Conservation (phyloP, 371 early-diverging fungal species). For the Rozella allomycis region DNA sequence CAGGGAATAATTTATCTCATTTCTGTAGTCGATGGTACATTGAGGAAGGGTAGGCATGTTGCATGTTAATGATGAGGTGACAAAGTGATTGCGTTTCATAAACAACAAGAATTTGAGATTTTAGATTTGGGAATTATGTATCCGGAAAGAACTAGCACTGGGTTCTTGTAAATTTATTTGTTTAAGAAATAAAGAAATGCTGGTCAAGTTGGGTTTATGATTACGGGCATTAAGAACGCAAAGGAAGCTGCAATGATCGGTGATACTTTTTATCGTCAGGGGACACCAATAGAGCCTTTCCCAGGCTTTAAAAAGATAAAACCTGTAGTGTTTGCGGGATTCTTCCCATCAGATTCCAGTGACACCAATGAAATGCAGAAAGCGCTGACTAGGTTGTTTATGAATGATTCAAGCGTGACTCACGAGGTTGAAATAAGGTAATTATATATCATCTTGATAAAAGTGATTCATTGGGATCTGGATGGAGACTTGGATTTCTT, state of each 20-base stretch:
- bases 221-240: slow-evolving; percentile 74
- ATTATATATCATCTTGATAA: not conserved
- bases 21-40: slow-evolving; percentile 57
- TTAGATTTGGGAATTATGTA: slow-evolving; percentile 85
- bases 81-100: slow-evolving; percentile 49
- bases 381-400: slow-evolving; percentile 65
- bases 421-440: slow-evolving; percentile 66
- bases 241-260: slow-evolving; percentile 88
- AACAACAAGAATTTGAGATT: slow-evolving; percentile 58
- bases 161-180: slow-evolving; percentile 24
- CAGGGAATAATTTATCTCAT: slow-evolving; percentile 83
- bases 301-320: slow-evolving; percentile 84
- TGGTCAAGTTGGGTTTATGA: slow-evolving; percentile 88
- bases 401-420: slow-evolving; percentile 81
- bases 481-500: slow-evolving; percentile 86
- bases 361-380: slow-evolving; percentile 72
- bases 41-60: slow-evolving; percentile 37
- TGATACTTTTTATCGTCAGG: slow-evolving; percentile 60
- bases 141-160: slow-evolving; percentile 55
- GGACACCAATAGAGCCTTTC: slow-evolving; percentile 35
- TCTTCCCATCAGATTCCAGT: slow-evolving; percentile 71
- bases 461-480: slow-evolving; percentile 72
- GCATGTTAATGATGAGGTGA: slow-evolving; percentile 30
- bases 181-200: slow-evolving; percentile 26
- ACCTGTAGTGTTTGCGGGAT: slow-evolving; percentile 78